phyloP scores from a whole-genome alignment of 163 green algal genomes.

The Chloromonas sp. region DNA sequence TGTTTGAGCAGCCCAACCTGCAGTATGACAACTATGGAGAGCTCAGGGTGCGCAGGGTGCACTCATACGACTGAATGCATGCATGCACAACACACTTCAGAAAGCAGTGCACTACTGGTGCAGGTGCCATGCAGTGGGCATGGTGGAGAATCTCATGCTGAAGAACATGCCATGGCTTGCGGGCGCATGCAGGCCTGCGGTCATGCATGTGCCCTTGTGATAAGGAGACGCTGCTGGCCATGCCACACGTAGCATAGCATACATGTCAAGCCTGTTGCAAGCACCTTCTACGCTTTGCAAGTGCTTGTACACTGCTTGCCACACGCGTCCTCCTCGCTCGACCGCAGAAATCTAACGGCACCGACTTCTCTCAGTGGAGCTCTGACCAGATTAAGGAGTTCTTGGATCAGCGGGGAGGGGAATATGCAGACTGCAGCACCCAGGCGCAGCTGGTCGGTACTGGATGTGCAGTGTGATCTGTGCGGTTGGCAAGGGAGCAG shows the following conservation, averaged over 20 bases:
- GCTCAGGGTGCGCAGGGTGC: not conserved
- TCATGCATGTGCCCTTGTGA: not conserved
- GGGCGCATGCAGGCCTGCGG: too few relatives aligned
- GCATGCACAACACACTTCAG: too few relatives aligned
- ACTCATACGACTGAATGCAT: too few relatives aligned
- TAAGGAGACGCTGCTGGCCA: not conserved
- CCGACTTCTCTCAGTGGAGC: conserved; percentile 61
- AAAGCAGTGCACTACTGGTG: too few relatives aligned
- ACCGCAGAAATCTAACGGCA: conserved; percentile 16
- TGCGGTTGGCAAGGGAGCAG: not conserved
- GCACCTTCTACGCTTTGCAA: too few relatives aligned
- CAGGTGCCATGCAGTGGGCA: too few relatives aligned
- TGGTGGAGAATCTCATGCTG: too few relatives aligned
- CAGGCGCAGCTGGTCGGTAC: conserved; percentile 39
- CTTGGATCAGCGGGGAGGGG: conserved; percentile 69
- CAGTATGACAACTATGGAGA: conserved; percentile 15
- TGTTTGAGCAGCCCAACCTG: conserved; percentile 45
- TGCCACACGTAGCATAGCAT: too few relatives aligned
- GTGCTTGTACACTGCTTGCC: too few relatives aligned
- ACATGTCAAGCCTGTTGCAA: too few relatives aligned
- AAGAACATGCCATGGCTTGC: too few relatives aligned
- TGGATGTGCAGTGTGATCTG: not conserved
- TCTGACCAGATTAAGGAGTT: conserved; percentile 64
- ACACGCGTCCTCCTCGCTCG: not conserved
- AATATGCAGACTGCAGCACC: conserved; percentile 59